These are phyloP conservation scores for Yarrowia phangngaensis DNA, from an alignment of 805 yeast genomes.

Conservation along the genomic window DNA sequence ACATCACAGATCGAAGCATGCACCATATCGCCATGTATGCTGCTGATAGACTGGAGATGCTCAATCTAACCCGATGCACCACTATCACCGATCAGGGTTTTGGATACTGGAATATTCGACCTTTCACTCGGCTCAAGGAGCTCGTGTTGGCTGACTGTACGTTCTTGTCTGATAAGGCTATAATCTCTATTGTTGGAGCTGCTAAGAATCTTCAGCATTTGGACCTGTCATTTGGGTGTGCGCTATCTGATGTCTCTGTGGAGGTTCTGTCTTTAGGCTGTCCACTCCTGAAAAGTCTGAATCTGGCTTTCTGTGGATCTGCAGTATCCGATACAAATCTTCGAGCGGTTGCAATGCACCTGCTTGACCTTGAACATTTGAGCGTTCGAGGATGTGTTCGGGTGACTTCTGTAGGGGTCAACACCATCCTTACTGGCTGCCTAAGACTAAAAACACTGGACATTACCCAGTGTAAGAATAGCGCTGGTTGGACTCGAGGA, in stretches of 20 bases:
- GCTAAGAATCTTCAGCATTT: constrained; percentile 55
- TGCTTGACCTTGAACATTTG: constrained; percentile 49
- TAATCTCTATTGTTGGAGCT: constrained; percentile 57
- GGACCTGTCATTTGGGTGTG: constrained; percentile 71
- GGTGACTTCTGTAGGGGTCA: constrained; percentile 74
- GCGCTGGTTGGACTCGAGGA: constrained; percentile 23
- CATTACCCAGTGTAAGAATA: constrained; percentile 69
- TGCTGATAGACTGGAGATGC: constrained; percentile 49
- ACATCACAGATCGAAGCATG: constrained; percentile 66
- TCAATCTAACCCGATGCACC: constrained; percentile 71
- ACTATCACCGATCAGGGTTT: constrained; percentile 74
- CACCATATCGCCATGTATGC: constrained; percentile 58
- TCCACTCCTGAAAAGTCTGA: constrained; percentile 49
- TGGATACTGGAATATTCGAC: constrained; percentile 54
- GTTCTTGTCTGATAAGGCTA: constrained; percentile 61
- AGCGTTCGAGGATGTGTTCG: constrained; percentile 66
- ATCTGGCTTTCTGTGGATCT: constrained; percentile 70
- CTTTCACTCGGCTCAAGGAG: constrained; percentile 51
- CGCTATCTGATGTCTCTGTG: constrained; percentile 62
- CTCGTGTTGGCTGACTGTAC: constrained; percentile 69
- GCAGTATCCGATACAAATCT: constrained; percentile 73
- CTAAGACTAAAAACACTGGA: constrained; percentile 52
- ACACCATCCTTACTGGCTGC: constrained; percentile 57
- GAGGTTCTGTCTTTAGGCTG: constrained; percentile 68
- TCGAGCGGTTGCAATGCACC: constrained; percentile 54